Evolutionary conservation across 768 basidiomycete genomes (phyloP).

Genomic region (Pluteus cervinus): DNA sequence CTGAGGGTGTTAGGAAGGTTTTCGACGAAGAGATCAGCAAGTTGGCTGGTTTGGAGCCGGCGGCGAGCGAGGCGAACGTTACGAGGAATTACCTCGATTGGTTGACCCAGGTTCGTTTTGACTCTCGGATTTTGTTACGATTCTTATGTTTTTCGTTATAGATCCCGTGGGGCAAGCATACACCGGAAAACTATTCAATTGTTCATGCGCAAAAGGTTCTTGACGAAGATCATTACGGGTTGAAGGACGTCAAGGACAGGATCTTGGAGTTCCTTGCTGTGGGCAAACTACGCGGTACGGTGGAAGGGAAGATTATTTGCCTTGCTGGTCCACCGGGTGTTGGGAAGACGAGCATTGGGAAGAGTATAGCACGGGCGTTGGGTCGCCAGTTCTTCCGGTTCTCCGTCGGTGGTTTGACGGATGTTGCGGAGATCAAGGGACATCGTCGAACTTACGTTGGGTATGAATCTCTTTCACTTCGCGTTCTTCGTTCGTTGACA

Average conservation of each 20-base stretch:
- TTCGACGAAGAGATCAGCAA: conserved; percentile 96
- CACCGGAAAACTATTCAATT: conserved; percentile 89
- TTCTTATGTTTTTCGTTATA: no score
- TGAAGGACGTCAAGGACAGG: conserved; percentile 87
- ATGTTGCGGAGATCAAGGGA: conserved; percentile 99
- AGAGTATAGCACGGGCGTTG: conserved; percentile 88
- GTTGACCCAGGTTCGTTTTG: conserved; percentile 86
- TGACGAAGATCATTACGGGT: conserved; percentile 91
- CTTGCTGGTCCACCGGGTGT: conserved; percentile 97
- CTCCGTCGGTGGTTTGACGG: conserved; percentile 92
- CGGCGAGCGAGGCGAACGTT: conserved; percentile 89
- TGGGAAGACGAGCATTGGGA: conserved; percentile 95
- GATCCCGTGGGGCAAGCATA: conserved; percentile 97
- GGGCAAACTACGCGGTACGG: conserved; percentile 89
- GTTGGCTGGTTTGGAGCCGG: conserved; percentile 83
- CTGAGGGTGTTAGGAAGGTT: conserved; percentile 82
- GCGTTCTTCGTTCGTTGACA: no score
- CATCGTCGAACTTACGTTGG: conserved; percentile 96
- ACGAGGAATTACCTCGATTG: conserved; percentile 94
- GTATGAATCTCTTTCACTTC: no score
- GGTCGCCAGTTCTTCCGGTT: conserved; percentile 94
- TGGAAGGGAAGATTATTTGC: conserved; percentile 96
- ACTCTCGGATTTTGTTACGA: no score
- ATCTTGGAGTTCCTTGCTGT: conserved; percentile 96
- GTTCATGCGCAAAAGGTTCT: conserved; percentile 74